A percentile compares a stretch with the other conserved stretches of the same genome.
Conservation (phyloP, 139 green algal species). For the Tetradesmus obliquus region DNA sequence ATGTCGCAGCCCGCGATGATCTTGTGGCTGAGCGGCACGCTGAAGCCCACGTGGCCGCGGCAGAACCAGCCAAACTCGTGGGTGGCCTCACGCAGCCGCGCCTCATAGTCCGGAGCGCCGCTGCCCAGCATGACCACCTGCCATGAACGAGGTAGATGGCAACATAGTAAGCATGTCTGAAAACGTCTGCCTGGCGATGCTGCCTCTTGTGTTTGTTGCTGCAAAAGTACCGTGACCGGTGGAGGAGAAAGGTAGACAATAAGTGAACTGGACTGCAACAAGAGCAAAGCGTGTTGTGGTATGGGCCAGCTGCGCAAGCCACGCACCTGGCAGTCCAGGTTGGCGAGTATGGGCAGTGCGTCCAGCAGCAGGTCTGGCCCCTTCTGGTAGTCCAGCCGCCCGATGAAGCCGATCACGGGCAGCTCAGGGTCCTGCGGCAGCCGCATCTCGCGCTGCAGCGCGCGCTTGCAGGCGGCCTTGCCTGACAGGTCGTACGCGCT, state of each 20-base stretch:
- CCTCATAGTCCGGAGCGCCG: conserved; percentile 78
- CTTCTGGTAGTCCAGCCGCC: conserved; percentile 85
- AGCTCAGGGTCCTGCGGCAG: conserved; percentile 55
- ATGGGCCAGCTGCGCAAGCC: background rate
- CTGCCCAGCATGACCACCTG: conserved; percentile 89
- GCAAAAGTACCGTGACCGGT: no score
- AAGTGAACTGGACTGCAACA: no score
- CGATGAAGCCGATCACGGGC: conserved; percentile 80
- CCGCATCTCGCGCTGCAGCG: conserved; percentile 70
- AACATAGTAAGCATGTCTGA: no score
- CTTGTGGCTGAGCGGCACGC: conserved; percentile 82
- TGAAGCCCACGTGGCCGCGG: conserved; percentile 84
- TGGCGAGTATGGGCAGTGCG: conserved; percentile 57
- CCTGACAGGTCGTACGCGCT: conserved; percentile 52
- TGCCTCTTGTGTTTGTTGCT: no score
- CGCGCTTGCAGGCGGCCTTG: conserved; percentile 74
- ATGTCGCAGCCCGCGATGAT: conserved; percentile 89
- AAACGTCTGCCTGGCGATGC: no score
- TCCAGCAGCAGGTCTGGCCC: conserved; percentile 79
- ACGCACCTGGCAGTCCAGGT: conserved; percentile 66
- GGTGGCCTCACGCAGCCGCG: conserved; percentile 61
- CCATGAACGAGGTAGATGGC: background rate
- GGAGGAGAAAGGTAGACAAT: no score
- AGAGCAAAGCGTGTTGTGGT: no score
- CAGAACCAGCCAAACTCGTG: conserved; percentile 65